Percentiles rank a stretch among this genome's conserved stretches.
These are phyloP conservation scores for Nicotiana obtusifolia DNA, from an alignment of 257 asterid species.

Conservation along the genomic window DNA sequence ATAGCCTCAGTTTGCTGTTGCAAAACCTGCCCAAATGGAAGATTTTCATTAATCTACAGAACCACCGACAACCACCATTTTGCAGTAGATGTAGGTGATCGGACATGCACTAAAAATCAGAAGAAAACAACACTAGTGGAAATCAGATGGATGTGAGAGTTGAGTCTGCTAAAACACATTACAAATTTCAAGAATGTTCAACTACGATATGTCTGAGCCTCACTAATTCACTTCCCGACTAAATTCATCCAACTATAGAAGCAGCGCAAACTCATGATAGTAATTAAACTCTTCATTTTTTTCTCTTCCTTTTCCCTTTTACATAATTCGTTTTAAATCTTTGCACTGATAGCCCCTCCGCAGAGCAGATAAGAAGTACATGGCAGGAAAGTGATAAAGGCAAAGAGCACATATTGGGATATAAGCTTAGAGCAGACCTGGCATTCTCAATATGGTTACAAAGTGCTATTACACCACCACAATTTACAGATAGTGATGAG, in stretches of 20 bases:
- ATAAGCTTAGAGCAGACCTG: background rate
- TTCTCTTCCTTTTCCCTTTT: background rate
- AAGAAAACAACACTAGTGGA: background rate
- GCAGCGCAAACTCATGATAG: background rate
- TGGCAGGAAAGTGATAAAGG: background rate
- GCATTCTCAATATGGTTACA: background rate
- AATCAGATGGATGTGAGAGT: background rate
- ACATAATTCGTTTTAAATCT: background rate
- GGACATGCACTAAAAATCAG: background rate
- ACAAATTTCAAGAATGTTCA: background rate
- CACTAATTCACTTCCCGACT: background rate
- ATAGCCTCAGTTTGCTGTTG: conserved; percentile 93
- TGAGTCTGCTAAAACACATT: background rate
- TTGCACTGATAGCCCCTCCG: background rate
- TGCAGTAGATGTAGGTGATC: background rate
- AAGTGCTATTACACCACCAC: background rate
- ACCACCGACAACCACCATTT: background rate
- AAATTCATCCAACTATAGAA: background rate
- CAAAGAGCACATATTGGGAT: background rate
- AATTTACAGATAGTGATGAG: background rate
- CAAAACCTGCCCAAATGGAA: conserved; percentile 51
- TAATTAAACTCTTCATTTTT: background rate
- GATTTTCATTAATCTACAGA: background rate
- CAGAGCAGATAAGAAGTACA: background rate
- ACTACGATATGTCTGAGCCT: background rate